Base-by-base conservation (phyloP, 352 stramenopile genomes). In the Globisporangium barbulae region DNA sequence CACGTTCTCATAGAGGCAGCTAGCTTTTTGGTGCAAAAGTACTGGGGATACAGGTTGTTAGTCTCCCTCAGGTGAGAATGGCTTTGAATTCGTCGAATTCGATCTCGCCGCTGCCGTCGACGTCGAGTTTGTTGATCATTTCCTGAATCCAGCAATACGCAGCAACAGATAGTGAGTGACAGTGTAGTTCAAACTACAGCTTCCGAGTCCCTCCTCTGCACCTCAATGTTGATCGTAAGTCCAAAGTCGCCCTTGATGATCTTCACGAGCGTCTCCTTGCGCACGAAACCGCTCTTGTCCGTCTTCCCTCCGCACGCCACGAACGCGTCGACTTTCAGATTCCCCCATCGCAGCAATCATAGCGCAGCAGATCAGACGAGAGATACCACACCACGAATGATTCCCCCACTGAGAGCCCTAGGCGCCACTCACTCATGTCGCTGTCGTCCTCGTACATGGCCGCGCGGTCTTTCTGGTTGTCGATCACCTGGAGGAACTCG, bases 401-500 rank as follows among this genome's bases (percentile, higher is more conserved):
- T 8, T 39, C 33, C 33, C 33, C 33, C 17, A 17, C 5, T 8
- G 13, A 37, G 22, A 15, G n/a, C 25, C 3, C 17, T 22, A 35
- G 22, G 8, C 12, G n/a, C 15, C n/a, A 7, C 83, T 28, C 68
- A 93, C 82, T 97, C 94, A 99, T 98, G 63, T 99, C 96, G 60
- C 93, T 98, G 71, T 99, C 96, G 61, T 98, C 94, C 69, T 98
- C 94, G 69, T 98, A 97, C 70, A 98, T 92, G 42, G 92, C 88
- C 3, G 96, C 94, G 28, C 92, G 79, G 61, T 98, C 94, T 69
- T 99, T 99, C 71, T 99, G 96, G 58, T 97, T 98, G 72, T 98
- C 96, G 53, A 99, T 98, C 33, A 99, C 94, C 75, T 98, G 97
- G 25, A 99, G 77, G 67, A 99, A 99, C 68, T 99, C 97, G 60